Base-by-base conservation (phyloP, 345 rosid species). In the Gossypium sturtianum region DNA sequence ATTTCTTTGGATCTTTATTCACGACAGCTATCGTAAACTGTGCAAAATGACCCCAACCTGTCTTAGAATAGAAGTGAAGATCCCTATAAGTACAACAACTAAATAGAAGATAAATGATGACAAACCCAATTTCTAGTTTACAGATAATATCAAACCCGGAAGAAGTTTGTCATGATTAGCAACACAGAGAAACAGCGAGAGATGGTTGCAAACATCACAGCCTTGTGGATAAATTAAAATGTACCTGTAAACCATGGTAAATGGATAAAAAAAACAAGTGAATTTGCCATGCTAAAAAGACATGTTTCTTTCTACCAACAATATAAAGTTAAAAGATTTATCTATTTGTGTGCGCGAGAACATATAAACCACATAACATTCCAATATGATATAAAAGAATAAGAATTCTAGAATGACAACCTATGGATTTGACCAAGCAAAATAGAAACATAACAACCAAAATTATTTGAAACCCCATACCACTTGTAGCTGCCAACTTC, bases 21-120 rank as follows among this genome's bases (percentile, higher is more conserved):
- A 87, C 87, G 60, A 93, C 93, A 86, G 96, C 96, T 68, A 95
- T 93, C 19, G 99, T 95, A 75, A 93, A 95, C 84, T 92, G 98
- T 49, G 94, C 99, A 85, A 91, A 92, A 86, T 92, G 97, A 83
- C 94, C 88, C 98, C 98, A 94, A 16, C 98, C 98, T 94, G 83
- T 71, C 66, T 61, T 81, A 76, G 12, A 72, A 51, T 44, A 8
- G 72, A 79, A 64, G 34, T 64, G 8, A 69, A 15, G 74, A 65
- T 47, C 17, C 34, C 47, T 53, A 19, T 72, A 29, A 66, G 71
- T 29, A 76, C 25, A 47, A 69, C 17, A 66, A 54, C 12, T 69
- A 41, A 61, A 74, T 70, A 23, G 6, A 72, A 74, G 17, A 56
- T 65, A 27, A 34, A 23, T 12, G 43, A 22, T 12, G 22, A 68